Evolutionary conservation across 192 early-diverging fungal species (phyloP).

Genomic region (Podila verticillata): DNA sequence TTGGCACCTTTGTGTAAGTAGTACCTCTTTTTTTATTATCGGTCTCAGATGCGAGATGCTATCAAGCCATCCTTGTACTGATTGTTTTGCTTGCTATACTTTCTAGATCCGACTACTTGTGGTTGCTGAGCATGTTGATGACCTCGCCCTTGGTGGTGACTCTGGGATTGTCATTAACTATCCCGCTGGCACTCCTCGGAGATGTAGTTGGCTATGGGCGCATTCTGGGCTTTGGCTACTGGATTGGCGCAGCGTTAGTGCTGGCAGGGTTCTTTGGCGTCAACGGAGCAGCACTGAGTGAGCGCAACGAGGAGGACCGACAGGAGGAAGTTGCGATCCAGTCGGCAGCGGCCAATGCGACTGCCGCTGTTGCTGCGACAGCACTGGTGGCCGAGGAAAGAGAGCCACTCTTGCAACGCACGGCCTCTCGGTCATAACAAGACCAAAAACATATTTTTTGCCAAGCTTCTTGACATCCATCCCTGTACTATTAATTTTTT

Average conservation of each 20-base stretch:
- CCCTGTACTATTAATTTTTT: background rate
- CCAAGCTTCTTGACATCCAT: no score
- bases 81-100: background rate
- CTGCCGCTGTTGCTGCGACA: conserved; percentile 4
- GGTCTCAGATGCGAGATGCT: background rate
- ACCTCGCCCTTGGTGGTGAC: conserved; percentile 85
- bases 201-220: conserved; percentile 75
- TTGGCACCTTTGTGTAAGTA: conserved; percentile 82
- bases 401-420: background rate
- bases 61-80: background rate
- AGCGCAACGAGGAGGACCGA: conserved; percentile 39
- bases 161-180: conserved; percentile 78
- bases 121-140: conserved; percentile 81
- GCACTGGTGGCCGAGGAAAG: background rate
- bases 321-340: conserved; percentile 38
- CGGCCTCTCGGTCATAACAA: no score
- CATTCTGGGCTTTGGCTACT: conserved; percentile 61
- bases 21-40: background rate
- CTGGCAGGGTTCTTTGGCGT: conserved; percentile 75
- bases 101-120: conserved; percentile 79
- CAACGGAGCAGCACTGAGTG: conserved; percentile 57
- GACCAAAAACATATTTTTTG: no score
- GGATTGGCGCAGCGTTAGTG: conserved; percentile 71
- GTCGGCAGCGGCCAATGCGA: background rate
- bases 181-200: conserved; percentile 58